Evolutionary conservation across 148 eudicot species (phyloP), one percentile per base, ranked within the genome.

Genomic region (Fagopyrum esculentum): DNA sequence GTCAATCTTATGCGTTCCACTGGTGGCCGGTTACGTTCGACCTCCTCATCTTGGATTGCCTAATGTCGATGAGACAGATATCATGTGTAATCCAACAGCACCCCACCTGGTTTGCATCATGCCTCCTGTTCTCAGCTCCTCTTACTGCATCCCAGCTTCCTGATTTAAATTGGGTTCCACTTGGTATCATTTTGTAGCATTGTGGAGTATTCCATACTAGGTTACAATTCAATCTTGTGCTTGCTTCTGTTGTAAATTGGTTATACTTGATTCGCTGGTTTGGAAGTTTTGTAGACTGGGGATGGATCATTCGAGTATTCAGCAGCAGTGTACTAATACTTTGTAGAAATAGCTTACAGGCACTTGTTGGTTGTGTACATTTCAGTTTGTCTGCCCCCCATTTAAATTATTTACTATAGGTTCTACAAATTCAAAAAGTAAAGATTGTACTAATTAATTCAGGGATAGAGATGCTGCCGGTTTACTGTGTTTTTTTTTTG

Each of bases 71-170:
- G 84, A 86, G 76, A 82, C 91, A 35, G 87, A 89, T 73, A 89
- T 95, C 81, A 87, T 92, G 61, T 86, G 90, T 90, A 95, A 92
- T 70, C 99, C 97, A 35, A 93, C 98, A n/a, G 93, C 92, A 26
- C 96, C 97, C 4, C 99, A 95, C 84, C 79, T 95, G 78, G 88
- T 95, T 74, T 90, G 99, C 71, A 87, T 95, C 79, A 81, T 92
- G 84, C 99, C 98, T 77, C 94, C 99, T 44, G 81, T 88, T 79
- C 85, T 95, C 63, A 86, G 99, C 81, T 95, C 99, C 22, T 92
- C 99, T 16, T 92, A 84, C 80, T 95, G 99, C 80, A 78, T 90
- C 72, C 97, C 97, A 17, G 90, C 91, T 71, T 71, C 29, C 3
- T 71, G 35, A 47, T 47, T 71, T 40, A 71, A 17, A 46, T 11